Conservation (phyloP, 306 rosid species). For the Hippophae gyantsensis region DNA sequence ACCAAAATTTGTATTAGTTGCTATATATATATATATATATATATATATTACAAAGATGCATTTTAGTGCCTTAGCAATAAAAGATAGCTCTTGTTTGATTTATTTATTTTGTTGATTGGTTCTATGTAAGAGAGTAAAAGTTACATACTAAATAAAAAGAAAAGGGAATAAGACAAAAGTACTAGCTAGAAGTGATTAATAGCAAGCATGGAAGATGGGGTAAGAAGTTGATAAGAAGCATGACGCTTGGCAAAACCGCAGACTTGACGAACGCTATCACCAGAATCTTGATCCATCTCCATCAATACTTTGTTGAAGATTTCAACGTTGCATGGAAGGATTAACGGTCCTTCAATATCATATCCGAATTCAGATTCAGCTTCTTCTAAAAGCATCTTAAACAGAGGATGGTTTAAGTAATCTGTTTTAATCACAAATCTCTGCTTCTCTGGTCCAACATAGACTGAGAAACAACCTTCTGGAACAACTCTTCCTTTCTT, state of each 20-base stretch:
- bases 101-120: too few species aligned
- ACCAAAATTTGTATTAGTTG: too few species aligned
- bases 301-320: conserved; percentile 47
- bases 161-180: too few species aligned
- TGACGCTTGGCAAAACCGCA: conserved; percentile 39
- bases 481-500: conserved; percentile 31
- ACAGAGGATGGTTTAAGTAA: conserved; percentile 63
- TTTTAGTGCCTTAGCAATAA: too few species aligned
- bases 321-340: conserved; percentile 62
- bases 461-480: conserved; percentile 69
- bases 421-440: conserved; percentile 60
- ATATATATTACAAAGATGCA: too few species aligned
- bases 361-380: conserved; percentile 80
- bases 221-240: conserved; percentile 38
- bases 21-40: too few species aligned
- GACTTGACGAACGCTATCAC: conserved; percentile 19
- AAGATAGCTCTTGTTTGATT: too few species aligned
- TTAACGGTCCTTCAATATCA: conserved; percentile 61
- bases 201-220: conserved; percentile 32
- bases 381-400: conserved; percentile 68
- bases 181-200: conserved; percentile 29
- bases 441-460: conserved; percentile 62
- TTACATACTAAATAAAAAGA: too few species aligned
- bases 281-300: conserved; percentile 44
- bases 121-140: too few species aligned